Conservation (phyloP, 495 filamentous ascomycete genomes). For the Cercophora samala region DNA sequence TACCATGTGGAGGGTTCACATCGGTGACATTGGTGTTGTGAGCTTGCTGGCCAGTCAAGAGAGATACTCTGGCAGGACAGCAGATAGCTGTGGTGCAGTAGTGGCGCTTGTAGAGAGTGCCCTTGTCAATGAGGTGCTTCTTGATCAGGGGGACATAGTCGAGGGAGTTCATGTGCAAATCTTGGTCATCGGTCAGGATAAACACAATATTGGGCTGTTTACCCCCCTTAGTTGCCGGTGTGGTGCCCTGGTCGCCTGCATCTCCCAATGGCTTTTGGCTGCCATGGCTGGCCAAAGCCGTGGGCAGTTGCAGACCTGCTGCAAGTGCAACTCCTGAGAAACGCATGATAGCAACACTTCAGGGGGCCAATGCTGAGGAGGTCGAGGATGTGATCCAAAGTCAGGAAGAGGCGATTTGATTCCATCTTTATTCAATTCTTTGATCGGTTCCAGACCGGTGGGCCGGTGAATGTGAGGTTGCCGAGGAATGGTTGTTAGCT, state of each 20-base stretch:
- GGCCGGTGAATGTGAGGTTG: background rate
- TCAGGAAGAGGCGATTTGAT: background rate
- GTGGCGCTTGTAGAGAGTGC: constrained; percentile 55
- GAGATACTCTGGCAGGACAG: constrained; percentile 60
- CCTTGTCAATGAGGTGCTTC: constrained; percentile 51
- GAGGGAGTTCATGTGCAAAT: constrained; percentile 57
- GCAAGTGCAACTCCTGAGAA: constrained; percentile 17
- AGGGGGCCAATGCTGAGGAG: background rate
- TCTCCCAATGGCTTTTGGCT: constrained; percentile 10
- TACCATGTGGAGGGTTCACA: constrained; percentile 60
- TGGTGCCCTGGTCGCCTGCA: constrained; percentile 3
- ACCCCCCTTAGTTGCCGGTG: background rate
- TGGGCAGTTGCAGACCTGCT: constrained; percentile 23
- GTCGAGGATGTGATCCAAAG: background rate
- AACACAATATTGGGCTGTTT: constrained; percentile 58
- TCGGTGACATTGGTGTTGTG: constrained; percentile 78
- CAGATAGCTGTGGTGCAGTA: constrained; percentile 63
- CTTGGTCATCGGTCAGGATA: constrained; percentile 65
- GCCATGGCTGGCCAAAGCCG: constrained; percentile 9
- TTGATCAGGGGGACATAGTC: constrained; percentile 55
- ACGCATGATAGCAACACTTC: constrained; percentile 16
- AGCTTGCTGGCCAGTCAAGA: constrained; percentile 63
- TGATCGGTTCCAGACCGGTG: background rate
- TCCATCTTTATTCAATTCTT: background rate
- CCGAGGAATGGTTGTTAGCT: background rate